phyloP scores from a whole-genome alignment of 139 green algal species.

The Chlorella sp. region DNA sequence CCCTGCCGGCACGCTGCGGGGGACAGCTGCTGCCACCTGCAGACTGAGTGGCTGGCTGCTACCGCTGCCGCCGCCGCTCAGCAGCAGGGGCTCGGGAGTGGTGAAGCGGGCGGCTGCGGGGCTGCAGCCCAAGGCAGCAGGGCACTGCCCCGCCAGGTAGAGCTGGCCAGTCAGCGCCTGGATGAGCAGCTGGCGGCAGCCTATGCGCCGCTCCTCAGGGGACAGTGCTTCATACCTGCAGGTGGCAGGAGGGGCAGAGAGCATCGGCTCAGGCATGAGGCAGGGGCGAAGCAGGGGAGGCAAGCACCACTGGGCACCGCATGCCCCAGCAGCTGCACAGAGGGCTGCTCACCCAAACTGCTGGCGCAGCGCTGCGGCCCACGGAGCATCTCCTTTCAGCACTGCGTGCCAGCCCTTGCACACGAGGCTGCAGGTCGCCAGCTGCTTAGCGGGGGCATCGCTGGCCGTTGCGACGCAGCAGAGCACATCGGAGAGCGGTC shows the following conservation, averaged over 20 bases:
- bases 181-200: not conserved
- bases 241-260: not conserved
- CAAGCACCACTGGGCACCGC: too few relatives aligned
- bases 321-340: not conserved
- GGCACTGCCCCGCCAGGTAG: not conserved
- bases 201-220: not conserved
- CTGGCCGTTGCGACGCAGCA: not conserved
- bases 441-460: not conserved
- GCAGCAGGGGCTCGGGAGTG: constrained; percentile 6
- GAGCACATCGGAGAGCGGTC: not conserved
- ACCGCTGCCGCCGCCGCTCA: not conserved
- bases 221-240: not conserved
- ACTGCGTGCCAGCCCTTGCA: not conserved
- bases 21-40: not conserved
- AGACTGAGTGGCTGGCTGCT: not conserved
- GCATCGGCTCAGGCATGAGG: not conserved
- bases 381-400: not conserved
- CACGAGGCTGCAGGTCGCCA: not conserved
- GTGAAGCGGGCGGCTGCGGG: not conserved
- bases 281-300: too few relatives aligned
- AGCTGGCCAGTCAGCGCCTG: constrained; percentile 6
- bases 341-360: not conserved
- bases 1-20: too few relatives aligned
- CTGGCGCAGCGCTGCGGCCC: not conserved
- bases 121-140: not conserved